These are phyloP conservation scores for Calonectria leucothoes DNA, from an alignment of 2,329 filamentous ascomycete species.

Conservation along the genomic window DNA sequence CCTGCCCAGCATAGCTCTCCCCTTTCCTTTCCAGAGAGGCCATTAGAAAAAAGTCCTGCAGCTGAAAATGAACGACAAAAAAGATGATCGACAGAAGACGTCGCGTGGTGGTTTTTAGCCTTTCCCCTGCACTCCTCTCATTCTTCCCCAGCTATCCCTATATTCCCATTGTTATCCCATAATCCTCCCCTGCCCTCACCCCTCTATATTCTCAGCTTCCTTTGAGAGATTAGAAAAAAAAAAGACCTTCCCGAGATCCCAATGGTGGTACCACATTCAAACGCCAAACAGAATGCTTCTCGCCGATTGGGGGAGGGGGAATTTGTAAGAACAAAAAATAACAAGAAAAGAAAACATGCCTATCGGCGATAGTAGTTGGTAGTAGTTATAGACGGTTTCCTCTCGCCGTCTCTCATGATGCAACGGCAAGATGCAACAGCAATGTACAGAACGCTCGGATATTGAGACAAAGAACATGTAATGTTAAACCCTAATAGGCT, in stretches of 20 bases:
- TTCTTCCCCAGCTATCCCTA: slow-evolving; percentile 6
- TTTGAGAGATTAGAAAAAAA: slow-evolving; percentile 24
- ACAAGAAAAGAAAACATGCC: slow-evolving; percentile 24
- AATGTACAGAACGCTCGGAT: slow-evolving; percentile 42
- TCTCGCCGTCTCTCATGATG: slow-evolving; percentile 31
- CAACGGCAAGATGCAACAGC: slow-evolving; percentile 28
- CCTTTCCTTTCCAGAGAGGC: slow-evolving; percentile 30
- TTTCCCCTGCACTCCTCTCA: slow-evolving; percentile 16
- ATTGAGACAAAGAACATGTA: slow-evolving; percentile 30
- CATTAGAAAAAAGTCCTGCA: slow-evolving; percentile 19
- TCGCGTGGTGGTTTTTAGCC: slow-evolving; percentile 28
- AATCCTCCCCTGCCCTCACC: slow-evolving; percentile 11
- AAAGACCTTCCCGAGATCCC: slow-evolving; percentile 33
- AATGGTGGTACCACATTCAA: slow-evolving; percentile 39
- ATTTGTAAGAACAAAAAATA: slow-evolving; percentile 24
- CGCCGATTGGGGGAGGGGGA: slow-evolving; percentile 21
- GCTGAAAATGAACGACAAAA: slow-evolving; percentile 36
- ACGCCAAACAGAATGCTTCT: slow-evolving; percentile 43
- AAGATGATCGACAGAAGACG: slow-evolving; percentile 33
- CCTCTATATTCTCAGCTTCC: slow-evolving; percentile 31
- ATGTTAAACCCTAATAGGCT: slow-evolving; percentile 11
- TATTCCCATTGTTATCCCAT: slow-evolving; percentile 8
- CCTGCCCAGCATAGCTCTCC: slow-evolving; percentile 19
- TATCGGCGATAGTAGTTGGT: slow-evolving; percentile 17
- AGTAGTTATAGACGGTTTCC: slow-evolving; percentile 18